Percentiles rank a stretch among this genome's conserved stretches.
Conservation (phyloP, 169 alveolate genomes). For the Cystoisospora suis region DNA sequence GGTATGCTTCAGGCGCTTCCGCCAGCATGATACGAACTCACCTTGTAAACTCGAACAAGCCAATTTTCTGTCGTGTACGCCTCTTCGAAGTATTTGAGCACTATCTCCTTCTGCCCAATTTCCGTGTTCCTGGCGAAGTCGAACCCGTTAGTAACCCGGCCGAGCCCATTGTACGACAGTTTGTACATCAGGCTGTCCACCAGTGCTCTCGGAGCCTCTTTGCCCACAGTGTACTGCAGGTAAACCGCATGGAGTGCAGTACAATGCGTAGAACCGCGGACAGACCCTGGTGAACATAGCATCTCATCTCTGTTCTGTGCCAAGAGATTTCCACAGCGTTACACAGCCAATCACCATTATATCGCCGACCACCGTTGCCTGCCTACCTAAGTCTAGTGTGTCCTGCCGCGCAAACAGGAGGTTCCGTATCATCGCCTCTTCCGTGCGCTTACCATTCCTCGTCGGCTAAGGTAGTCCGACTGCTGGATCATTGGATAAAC, state of each 20-base stretch:
- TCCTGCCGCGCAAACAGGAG: too few species aligned
- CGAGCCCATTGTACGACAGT: conserved; percentile 92
- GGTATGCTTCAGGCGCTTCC: not conserved
- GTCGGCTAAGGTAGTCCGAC: conserved; percentile 72
- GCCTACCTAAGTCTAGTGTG: too few species aligned
- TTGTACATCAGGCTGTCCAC: conserved; percentile 91
- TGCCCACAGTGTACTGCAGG: conserved; percentile 87
- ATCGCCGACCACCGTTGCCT: too few species aligned
- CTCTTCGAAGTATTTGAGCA: conserved; percentile 92
- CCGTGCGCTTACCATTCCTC: conserved; percentile 55
- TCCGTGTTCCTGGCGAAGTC: conserved; percentile 88
- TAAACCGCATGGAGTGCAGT: conserved; percentile 29
- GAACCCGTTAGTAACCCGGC: conserved; percentile 89
- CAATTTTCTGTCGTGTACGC: conserved; percentile 96
- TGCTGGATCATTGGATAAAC: conserved; percentile 86
- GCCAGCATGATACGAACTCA: conserved; percentile 51
- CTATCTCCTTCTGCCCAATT: conserved; percentile 74
- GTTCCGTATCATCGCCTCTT: not conserved
- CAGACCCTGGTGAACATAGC: not conserved
- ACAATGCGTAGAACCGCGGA: not conserved
- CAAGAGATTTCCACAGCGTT: not conserved
- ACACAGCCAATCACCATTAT: too few species aligned
- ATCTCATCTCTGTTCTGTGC: not conserved
- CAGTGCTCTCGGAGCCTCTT: conserved; percentile 91
- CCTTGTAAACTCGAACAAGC: conserved; percentile 96